phyloP scores from a whole-genome alignment of 495 filamentous ascomycete genomes.

The Neurospora discreta region DNA sequence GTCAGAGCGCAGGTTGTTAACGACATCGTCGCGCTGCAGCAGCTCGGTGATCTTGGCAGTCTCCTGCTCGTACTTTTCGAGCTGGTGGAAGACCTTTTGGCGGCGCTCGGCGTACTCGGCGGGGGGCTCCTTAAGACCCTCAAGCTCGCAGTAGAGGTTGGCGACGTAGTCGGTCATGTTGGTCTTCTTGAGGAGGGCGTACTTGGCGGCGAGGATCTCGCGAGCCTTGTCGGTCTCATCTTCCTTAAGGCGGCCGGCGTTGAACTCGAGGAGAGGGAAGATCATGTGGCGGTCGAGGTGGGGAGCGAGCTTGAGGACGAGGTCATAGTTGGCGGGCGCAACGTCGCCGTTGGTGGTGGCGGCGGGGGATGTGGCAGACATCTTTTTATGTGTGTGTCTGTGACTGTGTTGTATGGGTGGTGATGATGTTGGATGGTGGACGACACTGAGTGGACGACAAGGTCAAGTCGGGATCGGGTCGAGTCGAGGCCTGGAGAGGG shows the following conservation, averaged over 20 bases:
- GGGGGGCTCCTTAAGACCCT: conserved; percentile 65
- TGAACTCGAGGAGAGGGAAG: conserved; percentile 86
- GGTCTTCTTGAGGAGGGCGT: conserved; percentile 82
- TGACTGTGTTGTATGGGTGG: background rate
- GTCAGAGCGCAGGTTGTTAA: conserved; percentile 79
- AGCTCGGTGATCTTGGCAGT: conserved; percentile 76
- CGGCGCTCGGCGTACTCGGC: conserved; percentile 78
- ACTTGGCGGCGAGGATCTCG: conserved; percentile 73
- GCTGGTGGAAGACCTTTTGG: conserved; percentile 72
- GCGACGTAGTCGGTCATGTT: conserved; percentile 98
- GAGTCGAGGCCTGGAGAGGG: background rate
- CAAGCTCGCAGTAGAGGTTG: conserved; percentile 73
- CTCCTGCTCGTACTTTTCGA: conserved; percentile 73
- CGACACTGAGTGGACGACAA: background rate
- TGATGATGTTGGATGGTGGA: background rate
- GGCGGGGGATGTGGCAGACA: conserved; percentile 23
- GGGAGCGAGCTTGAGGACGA: conserved; percentile 78
- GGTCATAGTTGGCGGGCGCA: conserved; percentile 54
- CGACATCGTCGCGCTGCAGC: conserved; percentile 74
- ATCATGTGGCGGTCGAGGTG: conserved; percentile 93
- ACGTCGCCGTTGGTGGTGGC: conserved; percentile 37
- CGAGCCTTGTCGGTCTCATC: conserved; percentile 47
- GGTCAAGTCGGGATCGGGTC: background rate
- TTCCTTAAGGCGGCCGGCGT: conserved; percentile 39
- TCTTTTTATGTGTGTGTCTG: conserved; percentile 5